Percentiles rank a stretch among this genome's conserved stretches.
These are phyloP conservation scores for Coemansia sp. DNA, from an alignment of 192 early-diverging fungal genomes.

Conservation along the genomic window DNA sequence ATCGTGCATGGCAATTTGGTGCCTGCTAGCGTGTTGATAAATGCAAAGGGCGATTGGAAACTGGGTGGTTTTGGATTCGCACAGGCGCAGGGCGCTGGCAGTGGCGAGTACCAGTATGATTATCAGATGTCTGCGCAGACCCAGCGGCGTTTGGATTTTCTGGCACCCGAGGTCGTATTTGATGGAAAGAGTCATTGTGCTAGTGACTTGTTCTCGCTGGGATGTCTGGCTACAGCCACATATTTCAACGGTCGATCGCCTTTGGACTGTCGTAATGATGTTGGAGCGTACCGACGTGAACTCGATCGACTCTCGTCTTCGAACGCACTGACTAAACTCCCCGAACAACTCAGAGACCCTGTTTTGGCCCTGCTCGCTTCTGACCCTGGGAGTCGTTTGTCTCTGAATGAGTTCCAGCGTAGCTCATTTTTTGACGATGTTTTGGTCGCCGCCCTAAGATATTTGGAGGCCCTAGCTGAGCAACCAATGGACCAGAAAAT, in stretches of 20 bases:
- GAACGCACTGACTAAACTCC: constrained; percentile 50
- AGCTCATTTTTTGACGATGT: constrained; percentile 81
- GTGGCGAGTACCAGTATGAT: constrained; percentile 60
- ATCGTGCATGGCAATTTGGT: constrained; percentile 76
- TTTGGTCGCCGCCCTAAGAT: constrained; percentile 76
- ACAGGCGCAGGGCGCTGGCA: constrained; percentile 12
- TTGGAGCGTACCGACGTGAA: constrained; percentile 66
- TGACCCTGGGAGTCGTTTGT: constrained; percentile 62
- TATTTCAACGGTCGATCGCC: constrained; percentile 69
- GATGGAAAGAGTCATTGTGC: constrained; percentile 60
- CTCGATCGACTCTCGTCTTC: constrained; percentile 52
- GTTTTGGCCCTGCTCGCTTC: constrained; percentile 62
- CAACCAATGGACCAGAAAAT: constrained; percentile 78
- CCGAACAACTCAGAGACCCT: constrained; percentile 57
- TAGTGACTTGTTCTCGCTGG: constrained; percentile 81
- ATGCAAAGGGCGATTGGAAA: constrained; percentile 83
- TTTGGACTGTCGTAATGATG: constrained; percentile 66
- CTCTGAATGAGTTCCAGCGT: constrained; percentile 66
- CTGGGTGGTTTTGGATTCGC: constrained; percentile 77
- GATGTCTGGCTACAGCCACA: constrained; percentile 74
- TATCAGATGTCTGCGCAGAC: constrained; percentile 62
- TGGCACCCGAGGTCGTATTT: constrained; percentile 73
- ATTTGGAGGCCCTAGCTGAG: constrained; percentile 79
- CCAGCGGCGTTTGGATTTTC: constrained; percentile 65
- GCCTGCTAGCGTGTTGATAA: constrained; percentile 76